These are phyloP conservation scores for Camellia oleifera DNA, from an alignment of 179 eudicot species.

Conservation along the genomic window DNA sequence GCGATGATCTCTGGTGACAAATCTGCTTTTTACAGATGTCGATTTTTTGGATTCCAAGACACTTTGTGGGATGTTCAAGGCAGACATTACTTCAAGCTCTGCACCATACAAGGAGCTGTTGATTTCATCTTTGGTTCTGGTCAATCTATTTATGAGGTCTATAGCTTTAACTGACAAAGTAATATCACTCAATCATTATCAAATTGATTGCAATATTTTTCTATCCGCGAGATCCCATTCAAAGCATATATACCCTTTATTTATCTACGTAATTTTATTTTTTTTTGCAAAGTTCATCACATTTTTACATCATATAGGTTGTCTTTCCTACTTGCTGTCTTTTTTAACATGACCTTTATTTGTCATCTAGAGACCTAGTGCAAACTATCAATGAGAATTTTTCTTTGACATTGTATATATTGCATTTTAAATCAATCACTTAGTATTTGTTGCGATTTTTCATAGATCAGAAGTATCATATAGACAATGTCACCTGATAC, in stretches of 20 bases:
- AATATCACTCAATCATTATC: no score
- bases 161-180: neutral
- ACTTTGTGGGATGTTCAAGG: slow-evolving; percentile 54
- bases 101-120: slow-evolving; percentile 46
- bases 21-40: slow-evolving; percentile 37
- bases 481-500: no score
- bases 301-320: no score
- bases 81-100: slow-evolving; percentile 48
- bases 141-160: slow-evolving; percentile 57
- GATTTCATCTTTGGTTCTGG: slow-evolving; percentile 59
- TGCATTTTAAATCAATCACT: no score
- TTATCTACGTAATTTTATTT: neutral
- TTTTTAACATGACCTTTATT: no score
- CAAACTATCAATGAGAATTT: neutral
- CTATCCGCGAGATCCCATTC: no score
- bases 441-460: no score
- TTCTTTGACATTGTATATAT: no score
- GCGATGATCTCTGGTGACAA: slow-evolving; percentile 41
- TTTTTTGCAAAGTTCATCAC: neutral
- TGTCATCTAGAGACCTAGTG: neutral
- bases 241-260: neutral
- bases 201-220: no score
- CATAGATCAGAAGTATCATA: no score
- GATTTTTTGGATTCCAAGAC: slow-evolving; percentile 49
- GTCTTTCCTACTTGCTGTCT: neutral